These are phyloP conservation scores for Dianthus caryophyllus DNA, from an alignment of 148 eudicot species.

Conservation along the genomic window DNA sequence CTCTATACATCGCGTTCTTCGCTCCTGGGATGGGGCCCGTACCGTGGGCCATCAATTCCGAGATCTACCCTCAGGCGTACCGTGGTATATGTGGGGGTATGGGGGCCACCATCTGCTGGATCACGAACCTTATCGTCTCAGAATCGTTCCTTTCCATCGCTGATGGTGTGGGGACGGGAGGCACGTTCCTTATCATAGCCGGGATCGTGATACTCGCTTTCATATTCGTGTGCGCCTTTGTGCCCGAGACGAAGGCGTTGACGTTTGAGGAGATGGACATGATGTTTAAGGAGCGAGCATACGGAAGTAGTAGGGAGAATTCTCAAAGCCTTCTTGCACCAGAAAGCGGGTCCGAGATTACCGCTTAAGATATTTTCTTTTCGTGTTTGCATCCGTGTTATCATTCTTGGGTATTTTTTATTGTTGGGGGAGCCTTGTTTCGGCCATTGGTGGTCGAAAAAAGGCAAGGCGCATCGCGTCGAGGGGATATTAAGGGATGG, in stretches of 20 bases:
- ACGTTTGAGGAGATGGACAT: conserved; percentile 76
- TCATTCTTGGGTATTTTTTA: conserved; percentile 2
- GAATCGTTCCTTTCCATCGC: conserved; percentile 63
- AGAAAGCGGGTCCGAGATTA: conserved; percentile 14
- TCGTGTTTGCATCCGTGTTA: not conserved
- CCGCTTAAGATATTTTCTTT: not conserved
- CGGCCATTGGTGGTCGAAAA: not conserved
- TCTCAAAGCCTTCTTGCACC: conserved; percentile 38
- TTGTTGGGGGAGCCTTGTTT: not conserved
- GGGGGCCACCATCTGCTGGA: conserved; percentile 90
- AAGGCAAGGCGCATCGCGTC: not conserved
- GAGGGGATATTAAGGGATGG: not conserved
- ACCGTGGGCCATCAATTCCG: conserved; percentile 90
- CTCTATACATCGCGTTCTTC: conserved; percentile 75
- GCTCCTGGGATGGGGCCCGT: conserved; percentile 98
- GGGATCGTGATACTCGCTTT: conserved; percentile 57
- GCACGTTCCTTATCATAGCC: conserved; percentile 66
- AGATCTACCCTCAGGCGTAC: conserved; percentile 78
- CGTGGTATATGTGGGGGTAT: conserved; percentile 84
- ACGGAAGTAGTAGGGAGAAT: conserved; percentile 34
- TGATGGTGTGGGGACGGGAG: conserved; percentile 52
- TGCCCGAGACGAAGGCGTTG: conserved; percentile 88
- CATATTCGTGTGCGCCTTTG: conserved; percentile 43
- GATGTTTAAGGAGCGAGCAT: conserved; percentile 63
- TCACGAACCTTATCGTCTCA: conserved; percentile 69